Evolutionary conservation across 2,329 filamentous ascomycete species (phyloP).

Genomic region (Akanthomyces dipterigenus): DNA sequence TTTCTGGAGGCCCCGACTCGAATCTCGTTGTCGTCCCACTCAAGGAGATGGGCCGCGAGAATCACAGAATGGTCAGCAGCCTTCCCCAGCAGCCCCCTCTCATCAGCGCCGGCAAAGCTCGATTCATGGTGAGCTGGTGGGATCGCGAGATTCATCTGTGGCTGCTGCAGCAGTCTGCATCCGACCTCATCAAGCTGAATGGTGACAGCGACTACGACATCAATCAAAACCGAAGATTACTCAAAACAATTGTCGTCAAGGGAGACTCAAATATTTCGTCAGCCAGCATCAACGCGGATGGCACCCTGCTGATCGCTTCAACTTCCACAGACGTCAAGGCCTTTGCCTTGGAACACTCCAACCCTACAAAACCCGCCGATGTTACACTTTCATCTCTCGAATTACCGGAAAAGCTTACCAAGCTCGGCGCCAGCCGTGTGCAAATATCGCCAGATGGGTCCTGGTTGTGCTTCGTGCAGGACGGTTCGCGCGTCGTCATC

Average conservation of each 20-base stretch:
- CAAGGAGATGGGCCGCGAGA: conserved; percentile 65
- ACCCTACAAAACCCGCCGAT: conserved; percentile 44
- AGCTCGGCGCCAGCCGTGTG: conserved; percentile 61
- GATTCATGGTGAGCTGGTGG: conserved; percentile 88
- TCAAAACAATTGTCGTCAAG: conserved; percentile 61
- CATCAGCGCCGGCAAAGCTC: conserved; percentile 62
- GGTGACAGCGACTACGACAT: conserved; percentile 34
- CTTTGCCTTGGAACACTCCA: conserved; percentile 58
- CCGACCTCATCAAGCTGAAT: conserved; percentile 36
- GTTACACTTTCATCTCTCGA: conserved; percentile 66
- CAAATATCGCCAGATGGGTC: conserved; percentile 62
- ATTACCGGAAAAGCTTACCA: conserved; percentile 49
- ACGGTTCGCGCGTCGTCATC: conserved; percentile 52
- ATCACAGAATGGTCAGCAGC: conserved; percentile 74
- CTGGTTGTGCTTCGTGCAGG: conserved; percentile 61
- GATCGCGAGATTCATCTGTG: conserved; percentile 81
- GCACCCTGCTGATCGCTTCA: conserved; percentile 67
- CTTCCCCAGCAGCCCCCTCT: conserved; percentile 74
- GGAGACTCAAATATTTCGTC: conserved; percentile 81
- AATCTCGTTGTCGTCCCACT: conserved; percentile 77
- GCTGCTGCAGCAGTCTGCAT: conserved; percentile 46
- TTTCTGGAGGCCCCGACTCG: conserved; percentile 88
- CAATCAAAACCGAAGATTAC: conserved; percentile 54
- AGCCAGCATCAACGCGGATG: conserved; percentile 63
- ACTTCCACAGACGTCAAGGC: conserved; percentile 70